Evolutionary conservation across 78 protist species (phyloP), one percentile per base, ranked within the genome.

Genomic region (Bodo saltans): DNA sequence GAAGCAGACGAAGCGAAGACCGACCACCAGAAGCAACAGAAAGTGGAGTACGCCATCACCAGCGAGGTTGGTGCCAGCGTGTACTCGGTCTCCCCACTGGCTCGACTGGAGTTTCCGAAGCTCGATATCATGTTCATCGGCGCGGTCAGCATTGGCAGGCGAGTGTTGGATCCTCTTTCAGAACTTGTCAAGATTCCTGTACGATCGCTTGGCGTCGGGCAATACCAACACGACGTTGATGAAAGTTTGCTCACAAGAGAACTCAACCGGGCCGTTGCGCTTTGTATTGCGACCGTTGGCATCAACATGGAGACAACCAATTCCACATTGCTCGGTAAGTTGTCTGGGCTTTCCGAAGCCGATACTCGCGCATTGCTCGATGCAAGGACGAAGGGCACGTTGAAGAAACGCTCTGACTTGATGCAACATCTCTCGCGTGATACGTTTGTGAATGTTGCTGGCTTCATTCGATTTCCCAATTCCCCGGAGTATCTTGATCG

Each of bases 131-230:
- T 30, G 30, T 38, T 30, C 35, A 70, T 40, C 26, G 72, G 83
- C 29, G 83, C 83, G 41, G 83, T n/a, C 39, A 40, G 41, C 38
- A 4, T 76, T 37, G 83, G 69, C 40, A 70, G 84, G n/a, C 53
- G 84, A 27, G 47, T 79, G 75, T 74, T 26, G 28, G 74, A 79
- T 40, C 84, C 84, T 4, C 52, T 79, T 41, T 0, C 84, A 11
- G 84, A 79, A 67, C 73, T 67, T 39, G 53, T 37, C 69, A 79
- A 69, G 75, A 68, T 79, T 39, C 32, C 39, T 12, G 76, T 74
- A 30, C 0, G 0, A 3, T 0, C 67, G 52, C 35, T 79, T 33
- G 84, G 84, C 25, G 84, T 79, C 30, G 84, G 84, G 34, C 3
- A 40, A 42, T 79, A 79, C 68, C 84, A 79, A 67, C 34, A 67